These are phyloP conservation scores for Leccinum sublutescens DNA, from an alignment of 768 basidiomycete species.

Conservation along the genomic window DNA sequence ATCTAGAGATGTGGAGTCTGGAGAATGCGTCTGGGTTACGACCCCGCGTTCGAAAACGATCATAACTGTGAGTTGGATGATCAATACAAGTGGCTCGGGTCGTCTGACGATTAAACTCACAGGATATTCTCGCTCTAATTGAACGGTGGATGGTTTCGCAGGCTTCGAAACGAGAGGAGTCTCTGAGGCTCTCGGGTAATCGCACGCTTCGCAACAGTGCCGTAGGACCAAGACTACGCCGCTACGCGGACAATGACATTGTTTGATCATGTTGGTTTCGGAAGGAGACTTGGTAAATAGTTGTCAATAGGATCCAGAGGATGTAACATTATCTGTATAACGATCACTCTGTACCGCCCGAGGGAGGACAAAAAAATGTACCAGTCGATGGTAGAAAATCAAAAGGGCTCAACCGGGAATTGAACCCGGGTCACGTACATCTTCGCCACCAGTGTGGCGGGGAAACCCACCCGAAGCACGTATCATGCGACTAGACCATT, in stretches of 20 bases:
- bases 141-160: conserved; percentile 28
- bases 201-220: conserved; percentile 14
- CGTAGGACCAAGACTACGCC: conserved; percentile 29
- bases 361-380: background rate
- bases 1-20: conserved; percentile 9
- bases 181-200: background rate
- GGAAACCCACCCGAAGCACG: conserved; percentile 34
- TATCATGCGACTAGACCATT: conserved; percentile 39
- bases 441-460: conserved; percentile 14
- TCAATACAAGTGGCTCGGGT: background rate
- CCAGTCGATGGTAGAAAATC: conserved; percentile 3
- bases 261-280: conserved; percentile 16
- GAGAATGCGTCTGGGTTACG: conserved; percentile 23
- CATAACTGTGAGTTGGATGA: conserved; percentile 17
- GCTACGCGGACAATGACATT: conserved; percentile 8
- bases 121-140: conserved; percentile 30
- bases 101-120: conserved; percentile 3
- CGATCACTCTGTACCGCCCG: background rate
- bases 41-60: conserved; percentile 14
- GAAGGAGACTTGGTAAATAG: conserved; percentile 17
- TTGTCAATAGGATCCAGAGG: conserved; percentile 6
- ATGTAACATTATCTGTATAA: background rate
- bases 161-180: conserved; percentile 16
- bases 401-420: conserved; percentile 31
- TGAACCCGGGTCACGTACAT: conserved; percentile 39